Evolutionary conservation across 495 filamentous ascomycete genomes (phyloP), one percentile per base, ranked within the genome.

Genomic region (Podospora tetraspora): DNA sequence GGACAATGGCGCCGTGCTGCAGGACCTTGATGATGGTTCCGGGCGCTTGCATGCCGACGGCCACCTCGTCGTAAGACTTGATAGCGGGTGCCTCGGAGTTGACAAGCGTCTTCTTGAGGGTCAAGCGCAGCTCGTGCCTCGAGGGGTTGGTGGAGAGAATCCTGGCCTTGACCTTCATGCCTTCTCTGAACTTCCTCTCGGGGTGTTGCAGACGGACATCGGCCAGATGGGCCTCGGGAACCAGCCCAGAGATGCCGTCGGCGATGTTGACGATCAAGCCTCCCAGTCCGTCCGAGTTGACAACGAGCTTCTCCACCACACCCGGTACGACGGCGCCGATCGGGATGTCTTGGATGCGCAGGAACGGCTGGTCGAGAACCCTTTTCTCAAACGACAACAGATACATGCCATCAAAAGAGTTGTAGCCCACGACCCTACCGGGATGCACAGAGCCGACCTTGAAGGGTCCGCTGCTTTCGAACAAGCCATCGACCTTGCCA

Each of bases 121-220:
- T 97, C 69, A 99, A 80, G n/a, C 89, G 88, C 57, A 97, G 83
- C 69, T 92, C 90, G 62, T 89, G 86, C 79, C 90, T 95, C 56
- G 87, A 81, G 1, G 88, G 80, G 73, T 97, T 86, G 13, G 87
- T 90, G 1, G 93, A 96, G 25, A 99, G 81, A 57, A 99, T 91
- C 63, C 93, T 86, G 34, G 89, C 88, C 64, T 90, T 95, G 62
- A 99, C 88, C 59, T 89, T 86, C 77, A 90, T 84, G 1, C 94
- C 95, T 78, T 93, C 92, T 60, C 88, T 87, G 82, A 97, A 99
- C 75, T 96, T 98, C 79, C 91, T 93, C 79, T 99, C 95, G 13
- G 95, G 95, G 74, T 96, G 91, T 73, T 95, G 91, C 34, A 99
- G 84, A 64, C 86, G 87, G 23, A 94, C 85, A 78, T 99, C 95